Percentiles rank a stretch among this genome's conserved stretches.
phyloP scores from a whole-genome alignment of 805 yeast genomes.

The Candida vaughaniae region DNA sequence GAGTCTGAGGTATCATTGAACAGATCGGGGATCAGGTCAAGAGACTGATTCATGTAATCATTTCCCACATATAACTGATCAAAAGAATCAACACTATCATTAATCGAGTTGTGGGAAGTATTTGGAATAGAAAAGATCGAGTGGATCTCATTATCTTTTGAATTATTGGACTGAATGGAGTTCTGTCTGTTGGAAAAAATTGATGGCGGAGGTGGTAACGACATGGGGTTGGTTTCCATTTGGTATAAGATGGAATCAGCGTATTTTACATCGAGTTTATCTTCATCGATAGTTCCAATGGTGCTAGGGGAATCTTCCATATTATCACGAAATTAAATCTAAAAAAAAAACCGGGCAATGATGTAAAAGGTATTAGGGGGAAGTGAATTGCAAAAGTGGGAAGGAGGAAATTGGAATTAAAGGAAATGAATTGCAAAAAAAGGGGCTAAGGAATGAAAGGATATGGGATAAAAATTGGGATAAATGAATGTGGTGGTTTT shows the following conservation, averaged over 20 bases:
- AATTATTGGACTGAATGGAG: conserved; percentile 14
- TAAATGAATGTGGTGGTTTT: neutral
- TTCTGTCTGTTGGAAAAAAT: conserved; percentile 15
- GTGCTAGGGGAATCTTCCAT: conserved; percentile 14
- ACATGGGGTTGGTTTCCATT: conserved; percentile 1
- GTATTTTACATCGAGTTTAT: conserved; percentile 5
- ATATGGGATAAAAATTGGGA: neutral
- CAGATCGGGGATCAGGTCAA: conserved; percentile 29
- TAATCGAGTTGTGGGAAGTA: conserved; percentile 12
- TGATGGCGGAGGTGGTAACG: conserved; percentile 20
- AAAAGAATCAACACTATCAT: conserved; percentile 8
- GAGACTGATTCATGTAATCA: conserved; percentile 25
- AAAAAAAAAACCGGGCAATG: conserved; percentile 1
- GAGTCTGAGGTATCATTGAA: conserved; percentile 2
- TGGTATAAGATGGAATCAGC: conserved; percentile 1
- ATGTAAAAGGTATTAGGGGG: neutral
- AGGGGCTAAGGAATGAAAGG: neutral
- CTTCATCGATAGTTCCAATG: conserved; percentile 15
- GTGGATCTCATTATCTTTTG: conserved; percentile 13
- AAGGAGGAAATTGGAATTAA: neutral
- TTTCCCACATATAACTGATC: conserved; percentile 23
- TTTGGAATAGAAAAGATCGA: conserved; percentile 15
- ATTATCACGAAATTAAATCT: conserved; percentile 5
- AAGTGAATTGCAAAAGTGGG: neutral
- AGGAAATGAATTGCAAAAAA: neutral